These are phyloP conservation scores for Plasmodium falciparum DNA, from an alignment of 169 alveolate species.

Conservation along the genomic window DNA sequence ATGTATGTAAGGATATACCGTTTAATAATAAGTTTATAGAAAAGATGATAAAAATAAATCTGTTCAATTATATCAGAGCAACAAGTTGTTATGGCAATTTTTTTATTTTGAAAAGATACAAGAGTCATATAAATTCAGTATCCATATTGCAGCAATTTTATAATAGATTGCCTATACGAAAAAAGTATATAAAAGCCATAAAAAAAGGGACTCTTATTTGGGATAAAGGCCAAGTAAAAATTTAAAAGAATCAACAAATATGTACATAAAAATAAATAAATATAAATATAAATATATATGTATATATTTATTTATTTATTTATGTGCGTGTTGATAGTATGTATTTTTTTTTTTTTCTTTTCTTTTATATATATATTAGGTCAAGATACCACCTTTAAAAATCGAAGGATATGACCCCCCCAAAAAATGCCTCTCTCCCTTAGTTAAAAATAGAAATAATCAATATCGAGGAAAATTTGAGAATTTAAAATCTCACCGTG, in stretches of 20 bases:
- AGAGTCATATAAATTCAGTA: conserved; percentile 85
- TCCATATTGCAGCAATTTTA: conserved; percentile 89
- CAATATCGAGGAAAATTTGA: conserved; percentile 64
- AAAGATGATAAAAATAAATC: conserved; percentile 5
- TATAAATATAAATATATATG: not conserved
- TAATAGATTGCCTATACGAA: conserved; percentile 86
- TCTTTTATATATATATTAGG: conserved; percentile 62
- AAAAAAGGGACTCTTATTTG: conserved; percentile 88
- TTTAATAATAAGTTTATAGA: not conserved
- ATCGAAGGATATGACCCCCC: conserved; percentile 88
- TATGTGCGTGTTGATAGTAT: not conserved
- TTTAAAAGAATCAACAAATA: not conserved
- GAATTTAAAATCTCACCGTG: conserved; percentile 55
- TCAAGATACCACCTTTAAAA: conserved; percentile 84
- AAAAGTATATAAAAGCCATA: conserved; percentile 84
- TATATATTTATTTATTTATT: conserved; percentile 16
- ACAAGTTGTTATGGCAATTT: conserved; percentile 18
- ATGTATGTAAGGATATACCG: not conserved
- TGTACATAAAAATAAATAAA: not conserved
- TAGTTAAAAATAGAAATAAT: conserved; percentile 53
- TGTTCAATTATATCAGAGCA: not conserved
- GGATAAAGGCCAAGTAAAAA: conserved; percentile 89
- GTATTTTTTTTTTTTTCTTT: not conserved
- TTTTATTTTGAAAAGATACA: conserved; percentile 16
- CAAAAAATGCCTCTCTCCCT: conserved; percentile 81